A percentile compares a stretch with the other conserved stretches of the same genome.
These are phyloP conservation scores for Lentinula boryana DNA, from an alignment of 768 basidiomycete genomes.

Conservation along the genomic window DNA sequence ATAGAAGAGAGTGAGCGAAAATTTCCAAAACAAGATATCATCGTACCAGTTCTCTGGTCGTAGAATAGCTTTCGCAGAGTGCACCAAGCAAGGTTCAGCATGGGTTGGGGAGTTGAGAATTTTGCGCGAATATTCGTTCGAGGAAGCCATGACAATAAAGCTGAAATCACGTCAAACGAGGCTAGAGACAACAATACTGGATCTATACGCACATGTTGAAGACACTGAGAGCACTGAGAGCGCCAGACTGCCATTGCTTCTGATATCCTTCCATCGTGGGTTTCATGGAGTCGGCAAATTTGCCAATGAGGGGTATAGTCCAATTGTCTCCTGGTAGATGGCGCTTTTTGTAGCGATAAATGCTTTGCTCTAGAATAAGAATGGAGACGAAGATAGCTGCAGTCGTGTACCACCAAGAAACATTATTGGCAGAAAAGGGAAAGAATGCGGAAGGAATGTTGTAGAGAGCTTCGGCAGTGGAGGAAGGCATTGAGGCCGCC, in stretches of 20 bases:
- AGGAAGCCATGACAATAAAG: constrained; percentile 97
- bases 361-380: constrained; percentile 79
- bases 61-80: constrained; percentile 85
- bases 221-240: constrained; percentile 84
- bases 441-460: constrained; percentile 41
- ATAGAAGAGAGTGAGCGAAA: not conserved
- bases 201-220: constrained; percentile 83
- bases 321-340: constrained; percentile 82
- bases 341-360: constrained; percentile 86
- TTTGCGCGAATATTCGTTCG: constrained; percentile 89
- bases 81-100: constrained; percentile 91
- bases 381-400: constrained; percentile 63
- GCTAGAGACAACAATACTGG: not conserved
- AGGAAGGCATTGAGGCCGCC: constrained; percentile 37
- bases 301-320: constrained; percentile 98
- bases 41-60: constrained; percentile 80
- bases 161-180: constrained; percentile 32
- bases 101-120: constrained; percentile 91
- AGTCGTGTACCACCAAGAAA: constrained; percentile 65
- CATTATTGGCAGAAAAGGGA: constrained; percentile 23
- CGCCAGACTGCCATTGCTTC: constrained; percentile 87
- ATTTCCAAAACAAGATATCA: not conserved
- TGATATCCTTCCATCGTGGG: constrained; percentile 92
- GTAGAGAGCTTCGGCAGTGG: constrained; percentile 33
- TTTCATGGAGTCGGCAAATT: constrained; percentile 87